phyloP scores from a whole-genome alignment of 192 early-diverging fungal species.

The Linnemannia elongata region DNA sequence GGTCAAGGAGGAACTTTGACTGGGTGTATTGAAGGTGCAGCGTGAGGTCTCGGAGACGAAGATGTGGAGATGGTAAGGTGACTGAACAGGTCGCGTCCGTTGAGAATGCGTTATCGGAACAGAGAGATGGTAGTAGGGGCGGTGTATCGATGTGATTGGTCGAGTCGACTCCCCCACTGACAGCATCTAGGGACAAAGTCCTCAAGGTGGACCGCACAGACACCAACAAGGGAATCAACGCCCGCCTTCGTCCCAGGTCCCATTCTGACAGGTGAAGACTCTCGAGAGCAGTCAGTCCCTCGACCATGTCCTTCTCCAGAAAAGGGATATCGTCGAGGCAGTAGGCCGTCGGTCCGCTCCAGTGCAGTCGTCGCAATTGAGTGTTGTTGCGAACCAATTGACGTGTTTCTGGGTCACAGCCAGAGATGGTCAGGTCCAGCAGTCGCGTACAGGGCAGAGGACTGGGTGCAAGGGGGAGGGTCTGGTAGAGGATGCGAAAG shows the following conservation, averaged over 20 bases:
- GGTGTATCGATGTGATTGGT: not conserved
- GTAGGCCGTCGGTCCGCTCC: not conserved
- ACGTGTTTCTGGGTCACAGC: not conserved
- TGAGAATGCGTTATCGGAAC: not conserved
- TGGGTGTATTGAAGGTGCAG: conserved; percentile 12
- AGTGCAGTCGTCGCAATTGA: not conserved
- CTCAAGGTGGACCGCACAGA: not conserved
- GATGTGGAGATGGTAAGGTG: not conserved
- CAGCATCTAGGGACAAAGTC: not conserved
- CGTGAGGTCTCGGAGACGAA: not conserved
- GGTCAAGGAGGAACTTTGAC: not conserved
- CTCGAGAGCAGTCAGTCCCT: not conserved
- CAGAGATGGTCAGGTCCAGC: conserved; percentile 10
- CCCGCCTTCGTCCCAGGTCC: conserved; percentile 1
- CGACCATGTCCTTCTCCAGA: not conserved
- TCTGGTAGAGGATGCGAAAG: conserved; percentile 11
- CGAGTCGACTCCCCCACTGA: not conserved
- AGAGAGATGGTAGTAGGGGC: not conserved
- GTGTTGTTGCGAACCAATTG: not conserved
- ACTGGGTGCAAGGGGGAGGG: not conserved
- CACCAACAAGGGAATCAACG: not conserved
- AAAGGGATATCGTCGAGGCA: not conserved
- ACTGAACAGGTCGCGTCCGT: not conserved
- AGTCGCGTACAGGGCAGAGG: conserved; percentile 14
- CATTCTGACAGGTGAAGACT: conserved; percentile 6